These are phyloP conservation scores for Candida pseudofarinosa DNA, from an alignment of 805 yeast genomes.

Conservation along the genomic window DNA sequence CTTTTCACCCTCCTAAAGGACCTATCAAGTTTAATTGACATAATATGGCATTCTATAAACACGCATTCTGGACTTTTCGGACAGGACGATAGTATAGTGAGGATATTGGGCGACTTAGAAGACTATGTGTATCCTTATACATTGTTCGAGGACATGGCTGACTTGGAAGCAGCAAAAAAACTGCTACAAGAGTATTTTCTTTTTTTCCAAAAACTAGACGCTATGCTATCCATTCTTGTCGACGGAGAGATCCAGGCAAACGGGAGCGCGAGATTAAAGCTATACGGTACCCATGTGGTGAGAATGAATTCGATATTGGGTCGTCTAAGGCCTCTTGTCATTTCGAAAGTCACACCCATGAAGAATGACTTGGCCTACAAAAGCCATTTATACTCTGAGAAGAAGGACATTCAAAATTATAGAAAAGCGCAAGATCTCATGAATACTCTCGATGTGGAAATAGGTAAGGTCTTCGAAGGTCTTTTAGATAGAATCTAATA, in stretches of 20 bases:
- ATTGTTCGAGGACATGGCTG: constrained; percentile 11
- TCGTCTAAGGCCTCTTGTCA: constrained; percentile 28
- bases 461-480: constrained; percentile 38
- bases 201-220: constrained; percentile 29
- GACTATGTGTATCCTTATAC: constrained; percentile 33
- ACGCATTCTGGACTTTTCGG: constrained; percentile 23
- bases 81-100: constrained; percentile 33
- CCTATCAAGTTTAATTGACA: constrained; percentile 19
- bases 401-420: background rate
- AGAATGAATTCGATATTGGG: constrained; percentile 29
- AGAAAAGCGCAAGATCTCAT: background rate
- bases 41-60: constrained; percentile 32
- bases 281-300: constrained; percentile 30
- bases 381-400: background rate
- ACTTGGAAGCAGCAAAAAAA: constrained; percentile 1
- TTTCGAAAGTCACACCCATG: constrained; percentile 20
- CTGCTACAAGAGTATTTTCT: constrained; percentile 14
- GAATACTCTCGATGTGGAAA: constrained; percentile 30
- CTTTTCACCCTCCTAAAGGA: constrained; percentile 24
- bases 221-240: constrained; percentile 24
- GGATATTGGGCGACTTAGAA: constrained; percentile 34
- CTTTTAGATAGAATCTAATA: constrained; percentile 25
- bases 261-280: constrained; percentile 6
- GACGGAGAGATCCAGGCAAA: constrained; percentile 21
- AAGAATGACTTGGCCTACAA: background rate